Base-by-base conservation (phyloP, 169 alveolate genomes). In the Plasmodium falciparum region DNA sequence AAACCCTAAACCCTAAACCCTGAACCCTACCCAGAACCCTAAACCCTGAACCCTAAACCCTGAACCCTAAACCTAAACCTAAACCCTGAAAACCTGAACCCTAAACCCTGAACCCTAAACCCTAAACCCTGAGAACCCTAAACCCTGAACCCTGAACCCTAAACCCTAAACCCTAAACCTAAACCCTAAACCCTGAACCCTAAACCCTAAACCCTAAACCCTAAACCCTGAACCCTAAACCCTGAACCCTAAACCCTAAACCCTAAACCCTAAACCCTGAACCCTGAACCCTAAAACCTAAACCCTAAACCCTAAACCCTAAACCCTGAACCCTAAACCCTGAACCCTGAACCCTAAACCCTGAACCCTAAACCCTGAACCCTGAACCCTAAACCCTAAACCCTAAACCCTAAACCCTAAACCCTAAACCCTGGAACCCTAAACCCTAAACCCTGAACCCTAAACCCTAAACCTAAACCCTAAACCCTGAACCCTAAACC, bases 1-100 rank as follows among this genome's bases (percentile, higher is more conserved):
- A n/a, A n/a, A n/a, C n/a, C n/a, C n/a, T 49, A 49, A 49, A 49
- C 56, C 56, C 56, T 49, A 11, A 49, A 49, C 56, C 56, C 56
- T 49, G 56, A 49, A 49, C 56, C 56, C 56, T 49, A n/a, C n/a
- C n/a, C n/a, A 8, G 56, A 49, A 49, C 56, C 56, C 56, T 49
- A 49, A 49, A 49, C 56, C 56, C 56, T 49, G 56, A 49, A 49
- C 56, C 56, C 56, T 49, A 49, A 49, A 49, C 56, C 56, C 56
- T 49, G 56, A 49, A 49, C 56, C 56, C 56, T 49, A 49, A 49
- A 49, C 56, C n/a, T n/a, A n/a, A n/a, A n/a, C 56, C 56, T 49
- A 49, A 49, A 49, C 56, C 56, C 56, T 49, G 56, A n/a, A 49
- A 49, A 6, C 56, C 56, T 49, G 11, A 49, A 49, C 56, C 56